phyloP scores from a whole-genome alignment of 306 rosid genomes.

The Bauhinia variegata region DNA sequence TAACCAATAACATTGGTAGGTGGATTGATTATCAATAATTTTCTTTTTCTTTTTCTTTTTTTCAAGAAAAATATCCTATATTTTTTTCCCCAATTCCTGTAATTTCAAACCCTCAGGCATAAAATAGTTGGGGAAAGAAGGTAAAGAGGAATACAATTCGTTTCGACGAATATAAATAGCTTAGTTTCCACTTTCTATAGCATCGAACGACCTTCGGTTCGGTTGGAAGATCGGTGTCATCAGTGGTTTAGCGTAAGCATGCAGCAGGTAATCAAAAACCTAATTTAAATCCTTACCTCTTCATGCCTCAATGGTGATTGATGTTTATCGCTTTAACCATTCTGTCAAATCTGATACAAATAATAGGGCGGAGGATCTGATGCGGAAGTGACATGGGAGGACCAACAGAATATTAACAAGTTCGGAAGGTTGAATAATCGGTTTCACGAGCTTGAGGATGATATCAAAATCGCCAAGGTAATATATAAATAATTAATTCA shows the following conservation, averaged over 20 bases:
- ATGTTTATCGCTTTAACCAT: neutral
- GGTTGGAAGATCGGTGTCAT: no score
- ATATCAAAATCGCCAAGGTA: conserved; percentile 80
- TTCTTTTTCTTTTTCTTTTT: no score
- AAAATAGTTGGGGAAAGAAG: no score
- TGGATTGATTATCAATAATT: no score
- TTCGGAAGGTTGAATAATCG: conserved; percentile 90
- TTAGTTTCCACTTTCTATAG: no score
- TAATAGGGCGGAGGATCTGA: conserved; percentile 82
- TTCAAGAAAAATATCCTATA: no score
- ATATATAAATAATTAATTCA: neutral
- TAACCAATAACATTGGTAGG: no score
- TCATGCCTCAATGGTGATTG: neutral
- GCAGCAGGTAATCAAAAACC: conserved; percentile 63
- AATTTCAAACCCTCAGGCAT: no score
- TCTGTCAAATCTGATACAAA: neutral
- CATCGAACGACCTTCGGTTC: no score
- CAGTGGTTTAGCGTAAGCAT: conserved; percentile 1
- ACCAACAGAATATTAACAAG: conserved; percentile 83
- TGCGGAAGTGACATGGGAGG: conserved; percentile 86
- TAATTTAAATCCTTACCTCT: conserved; percentile 3
- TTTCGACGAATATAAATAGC: no score
- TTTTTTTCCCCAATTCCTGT: no score
- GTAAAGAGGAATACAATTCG: neutral
- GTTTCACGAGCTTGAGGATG: conserved; percentile 90